Base-by-base conservation (phyloP, 106 monocot genomes). In the Platanthera zijinensis region DNA sequence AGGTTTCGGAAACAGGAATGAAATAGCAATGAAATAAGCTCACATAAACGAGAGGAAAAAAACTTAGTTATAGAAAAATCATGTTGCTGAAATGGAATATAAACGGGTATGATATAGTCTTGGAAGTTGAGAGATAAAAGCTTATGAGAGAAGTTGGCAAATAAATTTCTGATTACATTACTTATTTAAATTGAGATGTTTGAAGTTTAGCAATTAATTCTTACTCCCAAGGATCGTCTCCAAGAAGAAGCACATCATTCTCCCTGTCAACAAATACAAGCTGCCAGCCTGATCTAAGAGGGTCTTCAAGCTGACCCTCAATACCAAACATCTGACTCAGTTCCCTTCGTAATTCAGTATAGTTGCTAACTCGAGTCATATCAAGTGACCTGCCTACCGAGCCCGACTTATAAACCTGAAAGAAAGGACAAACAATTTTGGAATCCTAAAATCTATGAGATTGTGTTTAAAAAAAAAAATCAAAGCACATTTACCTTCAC, bases 281-380 rank as follows among this genome's bases (percentile, higher is more conserved):
- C 99, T 99, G 99, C 99, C 99, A 99, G 99, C 99, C 99, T 99
- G 99, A 99, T 99, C 99, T 99, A 85, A 81, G 86, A 84, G 99
- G 99, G 83, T 99, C 92, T 66, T 99, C 94, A 92, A 99, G 86
- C 73, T 87, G 88, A 90, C 99, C 99, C 99, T 99, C 86, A 72
- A 99, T 90, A 69, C 92, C 92, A 75, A 92, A 99, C 99, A 99
- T 99, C 82, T 90, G 90, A 75, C 94, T 92, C 85, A 99, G 85
- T 69, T 88, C 99, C 73, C 85, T 82, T 21, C 99, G 86, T 72
- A 99, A 73, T 82, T 99, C 94, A 68, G 84, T 84, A 75, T 99
- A 99, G 83, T 95, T 94, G 77, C 83, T 94, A 84, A 94, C 94
- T 87, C 84, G 91, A 83, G 86, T 84, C 73, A 99, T 92, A 83